Evolutionary conservation across 805 yeast species (phyloP), one percentile per base, ranked within the genome.

Genomic region (Pachysolen tannophilus): DNA sequence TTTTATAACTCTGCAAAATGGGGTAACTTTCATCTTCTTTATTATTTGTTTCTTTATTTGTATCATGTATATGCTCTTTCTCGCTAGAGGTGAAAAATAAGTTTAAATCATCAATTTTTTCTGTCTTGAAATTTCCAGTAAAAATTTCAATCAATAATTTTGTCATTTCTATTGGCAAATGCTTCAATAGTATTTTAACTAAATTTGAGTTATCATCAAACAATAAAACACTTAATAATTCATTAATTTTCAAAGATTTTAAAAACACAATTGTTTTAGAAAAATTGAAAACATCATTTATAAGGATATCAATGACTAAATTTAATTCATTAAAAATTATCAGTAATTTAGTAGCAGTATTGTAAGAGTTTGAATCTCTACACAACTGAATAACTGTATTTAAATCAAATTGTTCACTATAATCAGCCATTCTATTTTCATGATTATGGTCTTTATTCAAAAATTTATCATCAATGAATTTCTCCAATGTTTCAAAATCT

Each of bases 131-230:
- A 36, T 73, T 76, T 0, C 97, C 97, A 0, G 97, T 90, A 52
- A 90, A 92, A 0, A 90, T 82, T 20, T 82, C 81, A 33, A 92
- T 87, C 38, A 90, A 62, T 25, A 92, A 57, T 20, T 79, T 79
- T 2, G 95, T 87, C 0, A 95, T 82, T 37, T 81, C 86, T 38
- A 82, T 71, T 0, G 97, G 97, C 26, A 75, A 58, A 30, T 65
- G 52, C 25, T 82, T 82, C 32, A 90, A 62, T 20, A 90, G 58
- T 1, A 58, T 48, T 40, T 83, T 76, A 3, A 90, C 78, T 47
- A 72, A 75, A 20, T 78, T 77, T 32, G 33, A 37, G 30, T 56
- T 53, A 19, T 56, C 61, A 6, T 58, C 39, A 13, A 37, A 37
- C 6, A 78, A 70, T 33, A 88, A 59, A 7, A 84, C 77, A 27